Conservation (phyloP, 805 yeast species). For the Schwanniomyces sp. region DNA sequence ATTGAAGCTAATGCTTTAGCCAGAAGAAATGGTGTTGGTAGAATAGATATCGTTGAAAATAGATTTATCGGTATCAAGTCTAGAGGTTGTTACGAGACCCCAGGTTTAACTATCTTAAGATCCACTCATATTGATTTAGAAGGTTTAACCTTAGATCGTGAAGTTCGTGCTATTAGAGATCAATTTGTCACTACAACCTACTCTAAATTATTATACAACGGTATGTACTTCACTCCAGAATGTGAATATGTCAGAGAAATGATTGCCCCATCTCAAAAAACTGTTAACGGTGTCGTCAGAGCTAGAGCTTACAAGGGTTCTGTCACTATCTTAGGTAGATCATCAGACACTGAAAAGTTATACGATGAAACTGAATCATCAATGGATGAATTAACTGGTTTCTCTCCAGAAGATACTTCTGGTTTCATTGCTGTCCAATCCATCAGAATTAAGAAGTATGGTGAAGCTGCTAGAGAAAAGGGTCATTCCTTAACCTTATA, state of each 20-base stretch:
- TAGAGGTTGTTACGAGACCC: constrained; percentile 99
- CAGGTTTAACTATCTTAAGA: constrained; percentile 95
- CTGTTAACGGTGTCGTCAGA: constrained; percentile 96
- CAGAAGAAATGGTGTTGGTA: constrained; percentile 99
- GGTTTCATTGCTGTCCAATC: constrained; percentile 99
- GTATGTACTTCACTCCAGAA: constrained; percentile 98
- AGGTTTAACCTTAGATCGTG: constrained; percentile 96
- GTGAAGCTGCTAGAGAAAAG: constrained; percentile 88
- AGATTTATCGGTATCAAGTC: constrained; percentile 98
- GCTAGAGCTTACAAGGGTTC: constrained; percentile 91
- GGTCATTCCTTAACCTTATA: constrained; percentile 48
- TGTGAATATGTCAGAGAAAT: constrained; percentile 91
- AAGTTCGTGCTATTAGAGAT: constrained; percentile 96
- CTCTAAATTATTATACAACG: constrained; percentile 90
- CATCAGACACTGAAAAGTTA: constrained; percentile 90
- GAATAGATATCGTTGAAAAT: constrained; percentile 98
- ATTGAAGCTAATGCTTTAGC: constrained; percentile 91
- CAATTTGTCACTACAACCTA: constrained; percentile 91
- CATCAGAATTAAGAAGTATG: constrained; percentile 96
- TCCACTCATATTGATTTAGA: constrained; percentile 93
- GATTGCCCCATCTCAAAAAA: constrained; percentile 92
- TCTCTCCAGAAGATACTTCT: constrained; percentile 93
- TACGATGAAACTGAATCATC: constrained; percentile 98
- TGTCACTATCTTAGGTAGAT: constrained; percentile 84
- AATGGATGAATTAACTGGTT: constrained; percentile 98